Conservation (phyloP, 1,284 basidiomycete species). For the Boletus hoseneyae region DNA sequence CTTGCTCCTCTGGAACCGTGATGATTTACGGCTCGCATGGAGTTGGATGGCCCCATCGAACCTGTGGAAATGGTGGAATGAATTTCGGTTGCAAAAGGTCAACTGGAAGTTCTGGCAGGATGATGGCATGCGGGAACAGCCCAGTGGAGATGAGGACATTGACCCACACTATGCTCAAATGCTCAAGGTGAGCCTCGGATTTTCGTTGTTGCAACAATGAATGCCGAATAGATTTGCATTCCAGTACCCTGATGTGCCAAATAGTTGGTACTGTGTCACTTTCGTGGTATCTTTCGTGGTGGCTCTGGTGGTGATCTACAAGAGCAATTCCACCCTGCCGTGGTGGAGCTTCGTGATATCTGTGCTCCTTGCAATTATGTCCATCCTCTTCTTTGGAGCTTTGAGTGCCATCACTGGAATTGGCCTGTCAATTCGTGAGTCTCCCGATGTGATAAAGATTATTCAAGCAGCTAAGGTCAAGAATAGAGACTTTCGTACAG, state of each 20-base stretch:
- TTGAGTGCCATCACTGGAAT: slow-evolving; percentile 55
- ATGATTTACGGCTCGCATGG: slow-evolving; percentile 44
- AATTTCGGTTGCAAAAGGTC: slow-evolving; percentile 28
- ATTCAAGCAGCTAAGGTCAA: background rate
- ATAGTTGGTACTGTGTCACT: slow-evolving; percentile 44
- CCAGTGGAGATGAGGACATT: slow-evolving; percentile 30
- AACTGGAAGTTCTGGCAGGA: slow-evolving; percentile 46
- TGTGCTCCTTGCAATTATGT: slow-evolving; percentile 38
- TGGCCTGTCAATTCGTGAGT: slow-evolving; percentile 44
- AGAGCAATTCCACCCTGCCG: slow-evolving; percentile 48
- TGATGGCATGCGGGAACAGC: slow-evolving; percentile 35
- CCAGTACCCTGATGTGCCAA: slow-evolving; percentile 47
- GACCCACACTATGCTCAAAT: slow-evolving; percentile 57
- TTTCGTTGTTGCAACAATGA: background rate
- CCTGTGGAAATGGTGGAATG: slow-evolving; percentile 26
- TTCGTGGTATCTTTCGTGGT: slow-evolving; percentile 39
- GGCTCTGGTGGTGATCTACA: slow-evolving; percentile 46
- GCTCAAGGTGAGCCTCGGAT: slow-evolving; percentile 39
- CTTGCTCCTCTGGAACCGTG: slow-evolving; percentile 48
- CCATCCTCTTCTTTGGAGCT: slow-evolving; percentile 47
- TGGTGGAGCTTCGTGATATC: slow-evolving; percentile 50
- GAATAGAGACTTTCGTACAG: slow-evolving; percentile 40
- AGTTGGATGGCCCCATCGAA: slow-evolving; percentile 37
- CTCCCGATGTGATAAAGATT: background rate
- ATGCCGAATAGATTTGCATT: background rate